Evolutionary conservation across 129 eudicot species (phyloP), one percentile per base, ranked within the genome.

Genomic region (Helichrysum umbraculigerum): DNA sequence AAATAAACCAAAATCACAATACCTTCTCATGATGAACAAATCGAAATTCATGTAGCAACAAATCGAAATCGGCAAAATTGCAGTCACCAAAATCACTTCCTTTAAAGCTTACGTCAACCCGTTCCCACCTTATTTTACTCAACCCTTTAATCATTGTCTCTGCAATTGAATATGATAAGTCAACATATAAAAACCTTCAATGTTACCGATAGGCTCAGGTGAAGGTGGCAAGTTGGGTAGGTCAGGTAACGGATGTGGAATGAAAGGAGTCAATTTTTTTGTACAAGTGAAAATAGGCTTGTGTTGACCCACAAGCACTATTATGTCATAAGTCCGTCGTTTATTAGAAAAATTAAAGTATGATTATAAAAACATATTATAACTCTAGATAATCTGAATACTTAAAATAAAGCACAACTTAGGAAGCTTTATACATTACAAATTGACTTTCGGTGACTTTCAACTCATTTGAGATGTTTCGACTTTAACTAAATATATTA

Each of bases 51-150:
- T n/a, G 52, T 4, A 0, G n/a, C 7, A 56, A 56, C 25, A 20
- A 28, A 10, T 1, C 61, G n/a, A 56, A n/a, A 56, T 16, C 61
- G 72, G n/a, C n/a, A n/a, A n/a, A n/a, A n/a, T n/a, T n/a, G n/a
- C n/a, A n/a, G n/a, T n/a, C n/a, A n/a, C n/a, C n/a, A n/a, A n/a
- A n/a, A n/a, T n/a, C n/a, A 79, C 91, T 89, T 84, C 96, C 92
- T 66, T 82, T 83, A 71, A 94, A 94, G 83, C 88, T 84, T 16
- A 94, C 98, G 47, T 94, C 98, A 59, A 94, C 82, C 16, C 97
- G 82, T 83, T 94, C 98, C 98, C 97, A 94, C 61, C 85, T 79
- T 75, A 94, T 5, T 76, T 71, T 81, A 66, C 82, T 84, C 66
- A 94, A 76, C 22, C 88, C 91, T 78, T 70, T 83, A 17, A 93